These are phyloP conservation scores for Fusarium abutilonis DNA, from an alignment of 2,329 filamentous ascomycete species.

Conservation along the genomic window DNA sequence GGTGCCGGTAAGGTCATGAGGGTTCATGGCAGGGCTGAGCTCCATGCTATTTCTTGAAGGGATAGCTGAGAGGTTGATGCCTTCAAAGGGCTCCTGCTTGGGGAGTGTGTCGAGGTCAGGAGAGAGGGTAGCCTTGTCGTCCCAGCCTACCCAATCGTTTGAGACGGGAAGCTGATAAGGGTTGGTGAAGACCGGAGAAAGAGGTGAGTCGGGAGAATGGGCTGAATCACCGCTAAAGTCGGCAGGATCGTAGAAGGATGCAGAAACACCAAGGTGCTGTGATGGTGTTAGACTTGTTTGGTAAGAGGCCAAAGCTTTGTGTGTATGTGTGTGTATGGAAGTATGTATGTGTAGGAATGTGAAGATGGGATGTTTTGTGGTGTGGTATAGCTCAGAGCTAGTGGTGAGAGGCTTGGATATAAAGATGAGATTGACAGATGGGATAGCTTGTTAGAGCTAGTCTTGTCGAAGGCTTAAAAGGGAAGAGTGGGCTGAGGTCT, in stretches of 20 bases:
- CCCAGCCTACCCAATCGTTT: constrained; percentile 45
- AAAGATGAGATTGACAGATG: constrained; percentile 32
- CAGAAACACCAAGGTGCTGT: constrained; percentile 37
- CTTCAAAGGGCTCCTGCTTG: constrained; percentile 45
- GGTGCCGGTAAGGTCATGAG: constrained; percentile 42
- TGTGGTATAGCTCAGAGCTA: constrained; percentile 16
- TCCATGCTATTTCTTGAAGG: constrained; percentile 44
- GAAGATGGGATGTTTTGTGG: constrained; percentile 35
- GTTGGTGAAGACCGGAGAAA: constrained; percentile 44
- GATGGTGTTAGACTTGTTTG: constrained; percentile 34
- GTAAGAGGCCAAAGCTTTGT: constrained; percentile 2
- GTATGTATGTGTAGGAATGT: background rate
- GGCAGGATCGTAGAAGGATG: constrained; percentile 44
- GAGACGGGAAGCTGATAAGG: constrained; percentile 44
- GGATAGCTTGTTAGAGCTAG: constrained; percentile 25
- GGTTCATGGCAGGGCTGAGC: constrained; percentile 45
- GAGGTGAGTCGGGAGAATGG: constrained; percentile 44
- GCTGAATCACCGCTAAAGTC: constrained; percentile 45
- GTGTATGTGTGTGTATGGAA: background rate
- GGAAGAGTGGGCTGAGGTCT: constrained; percentile 37
- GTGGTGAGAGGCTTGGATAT: constrained; percentile 35
- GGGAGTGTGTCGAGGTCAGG: constrained; percentile 43
- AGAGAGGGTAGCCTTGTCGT: constrained; percentile 45
- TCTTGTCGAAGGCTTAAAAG: constrained; percentile 24
- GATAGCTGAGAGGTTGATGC: constrained; percentile 43